Percentiles rank a stretch among this genome's conserved stretches.
These are phyloP conservation scores for Leishmania gerbilli DNA, from an alignment of 208 protist genomes.

Conservation along the genomic window DNA sequence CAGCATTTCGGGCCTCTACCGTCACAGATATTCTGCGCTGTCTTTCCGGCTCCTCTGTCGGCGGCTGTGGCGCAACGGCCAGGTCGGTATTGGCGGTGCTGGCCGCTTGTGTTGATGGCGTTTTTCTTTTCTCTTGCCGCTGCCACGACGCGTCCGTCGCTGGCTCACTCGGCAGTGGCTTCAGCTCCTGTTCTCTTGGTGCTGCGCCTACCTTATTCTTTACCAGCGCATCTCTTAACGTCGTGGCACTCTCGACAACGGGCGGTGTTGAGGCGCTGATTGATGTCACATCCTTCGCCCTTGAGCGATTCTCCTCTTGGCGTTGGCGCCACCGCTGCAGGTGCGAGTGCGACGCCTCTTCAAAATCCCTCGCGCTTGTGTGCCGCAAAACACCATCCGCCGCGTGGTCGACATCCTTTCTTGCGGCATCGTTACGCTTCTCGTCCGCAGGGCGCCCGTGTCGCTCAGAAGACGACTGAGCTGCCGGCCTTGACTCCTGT, in stretches of 20 bases:
- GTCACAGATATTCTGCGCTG: neutral
- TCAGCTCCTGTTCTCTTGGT: neutral
- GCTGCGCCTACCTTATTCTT: neutral
- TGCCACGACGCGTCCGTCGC: neutral
- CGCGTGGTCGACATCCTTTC: neutral
- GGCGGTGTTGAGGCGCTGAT: neutral
- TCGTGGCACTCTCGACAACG: neutral
- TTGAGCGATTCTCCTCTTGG: constrained; percentile 9
- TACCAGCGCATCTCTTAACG: neutral
- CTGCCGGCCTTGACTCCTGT: neutral
- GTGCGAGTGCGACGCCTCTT: constrained; percentile 15
- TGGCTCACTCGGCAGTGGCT: neutral
- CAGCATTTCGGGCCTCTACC: neutral
- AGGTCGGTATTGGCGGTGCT: neutral
- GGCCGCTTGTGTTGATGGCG: neutral
- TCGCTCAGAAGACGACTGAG: neutral
- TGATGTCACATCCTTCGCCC: neutral
- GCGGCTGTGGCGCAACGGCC: neutral
- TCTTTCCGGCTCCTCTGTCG: neutral
- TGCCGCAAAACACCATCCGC: neutral
- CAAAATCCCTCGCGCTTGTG: neutral
- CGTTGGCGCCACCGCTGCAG: constrained; percentile 27
- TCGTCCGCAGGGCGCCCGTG: neutral
- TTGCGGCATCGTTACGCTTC: neutral
- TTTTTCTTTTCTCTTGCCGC: neutral